Evolutionary conservation across 1,284 basidiomycete species (phyloP).

Genomic region (Austroboletus niveus): DNA sequence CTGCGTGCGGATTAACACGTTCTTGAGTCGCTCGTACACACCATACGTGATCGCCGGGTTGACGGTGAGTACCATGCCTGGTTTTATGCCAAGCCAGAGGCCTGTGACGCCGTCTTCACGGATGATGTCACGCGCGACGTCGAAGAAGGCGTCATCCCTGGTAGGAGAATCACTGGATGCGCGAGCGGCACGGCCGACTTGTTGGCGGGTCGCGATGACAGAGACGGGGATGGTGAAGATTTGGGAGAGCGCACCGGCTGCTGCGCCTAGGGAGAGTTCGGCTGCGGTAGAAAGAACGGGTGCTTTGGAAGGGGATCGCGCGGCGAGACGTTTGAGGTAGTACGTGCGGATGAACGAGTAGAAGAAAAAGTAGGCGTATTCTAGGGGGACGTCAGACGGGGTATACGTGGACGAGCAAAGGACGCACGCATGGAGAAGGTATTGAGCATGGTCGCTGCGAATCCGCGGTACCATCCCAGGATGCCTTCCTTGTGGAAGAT

Average conservation of each 20-base stretch:
- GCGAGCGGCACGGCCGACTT: constrained; percentile 58
- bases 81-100: constrained; percentile 93
- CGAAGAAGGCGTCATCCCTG: constrained; percentile 69
- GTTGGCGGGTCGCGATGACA: constrained; percentile 97
- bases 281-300: constrained; percentile 72
- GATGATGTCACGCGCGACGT: constrained; percentile 85
- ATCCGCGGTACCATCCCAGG: constrained; percentile 86
- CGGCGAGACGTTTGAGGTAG: constrained; percentile 70
- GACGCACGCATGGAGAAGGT: constrained; percentile 93
- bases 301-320: constrained; percentile 54
- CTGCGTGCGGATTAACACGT: constrained; percentile 55
- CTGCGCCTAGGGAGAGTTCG: constrained; percentile 86
- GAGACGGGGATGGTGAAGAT: constrained; percentile 98
- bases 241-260: constrained; percentile 93
- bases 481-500: constrained; percentile 82
- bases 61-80: constrained; percentile 88
- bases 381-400: constrained; percentile 40
- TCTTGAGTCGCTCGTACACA: constrained; percentile 90
- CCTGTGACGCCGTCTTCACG: constrained; percentile 90
- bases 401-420: neutral
- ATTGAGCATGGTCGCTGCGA: constrained; percentile 97
- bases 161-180: constrained; percentile 8
- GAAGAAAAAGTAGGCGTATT: constrained; percentile 99
- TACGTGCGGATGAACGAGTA: constrained; percentile 87
- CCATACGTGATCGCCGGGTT: constrained; percentile 99